Conservation (phyloP, 202 grass and related monocot genomes). For the Panicum hallii region DNA sequence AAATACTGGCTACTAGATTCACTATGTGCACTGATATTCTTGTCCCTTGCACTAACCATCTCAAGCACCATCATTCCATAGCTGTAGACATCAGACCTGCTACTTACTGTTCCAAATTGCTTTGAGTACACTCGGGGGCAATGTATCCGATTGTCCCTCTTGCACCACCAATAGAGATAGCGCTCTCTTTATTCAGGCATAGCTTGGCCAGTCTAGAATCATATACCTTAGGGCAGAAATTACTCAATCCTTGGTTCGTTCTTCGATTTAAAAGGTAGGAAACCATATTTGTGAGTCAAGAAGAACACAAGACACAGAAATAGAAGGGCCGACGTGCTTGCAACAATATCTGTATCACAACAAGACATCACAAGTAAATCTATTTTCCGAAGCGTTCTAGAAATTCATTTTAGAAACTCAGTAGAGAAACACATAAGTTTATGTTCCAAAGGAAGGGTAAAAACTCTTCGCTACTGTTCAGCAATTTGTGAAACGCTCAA, state of each 20-base stretch:
- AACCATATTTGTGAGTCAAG: constrained; percentile 3
- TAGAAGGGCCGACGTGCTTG: background rate
- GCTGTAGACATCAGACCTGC: constrained; percentile 42
- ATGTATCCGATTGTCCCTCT: constrained; percentile 30
- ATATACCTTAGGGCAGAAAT: constrained; percentile 38
- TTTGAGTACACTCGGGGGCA: constrained; percentile 19
- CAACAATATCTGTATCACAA: constrained; percentile 8
- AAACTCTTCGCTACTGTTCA: background rate
- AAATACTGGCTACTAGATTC: constrained; percentile 61
- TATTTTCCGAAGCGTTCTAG: background rate
- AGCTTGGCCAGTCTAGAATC: constrained; percentile 44
- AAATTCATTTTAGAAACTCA: background rate
- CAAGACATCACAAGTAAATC: background rate
- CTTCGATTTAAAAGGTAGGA: constrained; percentile 21
- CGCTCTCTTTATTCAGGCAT: constrained; percentile 25
- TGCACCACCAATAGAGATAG: constrained; percentile 6
- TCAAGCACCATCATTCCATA: constrained; percentile 71
- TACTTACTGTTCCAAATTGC: constrained; percentile 15
- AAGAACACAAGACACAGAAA: constrained; percentile 6
- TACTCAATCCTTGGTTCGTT: constrained; percentile 44
- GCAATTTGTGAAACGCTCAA: background rate
- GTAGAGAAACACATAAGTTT: background rate
- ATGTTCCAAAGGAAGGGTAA: background rate
- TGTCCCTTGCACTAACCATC: constrained; percentile 63
- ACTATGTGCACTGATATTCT: constrained; percentile 21